These are phyloP conservation scores for Malus orientalis DNA, from an alignment of 306 rosid species.

Conservation along the genomic window DNA sequence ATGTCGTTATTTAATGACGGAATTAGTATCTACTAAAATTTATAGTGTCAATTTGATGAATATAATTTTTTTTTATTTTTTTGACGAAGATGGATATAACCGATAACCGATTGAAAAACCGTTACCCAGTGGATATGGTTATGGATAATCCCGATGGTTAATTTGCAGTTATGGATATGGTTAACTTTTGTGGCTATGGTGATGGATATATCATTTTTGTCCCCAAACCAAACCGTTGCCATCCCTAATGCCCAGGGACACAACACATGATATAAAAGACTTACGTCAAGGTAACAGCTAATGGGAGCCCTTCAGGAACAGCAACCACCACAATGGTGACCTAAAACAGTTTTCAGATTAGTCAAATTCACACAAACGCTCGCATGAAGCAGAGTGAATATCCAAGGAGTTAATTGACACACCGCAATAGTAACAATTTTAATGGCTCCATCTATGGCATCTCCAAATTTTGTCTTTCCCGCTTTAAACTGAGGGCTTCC, in stretches of 20 bases:
- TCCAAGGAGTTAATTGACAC: conserved; percentile 21
- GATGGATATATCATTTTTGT: no score
- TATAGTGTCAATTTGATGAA: no score
- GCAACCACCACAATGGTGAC: conserved; percentile 96
- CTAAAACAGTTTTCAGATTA: conserved; percentile 30
- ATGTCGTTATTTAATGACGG: no score
- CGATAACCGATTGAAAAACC: no score
- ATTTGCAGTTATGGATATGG: no score
- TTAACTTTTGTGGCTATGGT: no score
- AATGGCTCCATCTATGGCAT: conserved; percentile 81
- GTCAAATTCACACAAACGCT: neutral
- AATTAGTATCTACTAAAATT: no score
- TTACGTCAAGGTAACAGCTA: conserved; percentile 94
- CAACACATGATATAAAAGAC: conserved; percentile 7
- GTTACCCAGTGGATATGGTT: no score
- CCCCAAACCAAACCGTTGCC: no score
- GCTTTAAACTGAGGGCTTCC: conserved; percentile 47
- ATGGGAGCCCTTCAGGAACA: conserved; percentile 94
- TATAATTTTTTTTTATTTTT: no score
- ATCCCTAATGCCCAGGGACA: neutral
- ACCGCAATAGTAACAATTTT: conserved; percentile 93
- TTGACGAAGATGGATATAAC: no score
- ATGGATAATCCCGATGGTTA: no score
- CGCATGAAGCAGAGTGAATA: neutral
- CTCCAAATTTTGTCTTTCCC: conserved; percentile 60